Conservation (phyloP, 805 yeast genomes). For the Blastobotrys americana region DNA sequence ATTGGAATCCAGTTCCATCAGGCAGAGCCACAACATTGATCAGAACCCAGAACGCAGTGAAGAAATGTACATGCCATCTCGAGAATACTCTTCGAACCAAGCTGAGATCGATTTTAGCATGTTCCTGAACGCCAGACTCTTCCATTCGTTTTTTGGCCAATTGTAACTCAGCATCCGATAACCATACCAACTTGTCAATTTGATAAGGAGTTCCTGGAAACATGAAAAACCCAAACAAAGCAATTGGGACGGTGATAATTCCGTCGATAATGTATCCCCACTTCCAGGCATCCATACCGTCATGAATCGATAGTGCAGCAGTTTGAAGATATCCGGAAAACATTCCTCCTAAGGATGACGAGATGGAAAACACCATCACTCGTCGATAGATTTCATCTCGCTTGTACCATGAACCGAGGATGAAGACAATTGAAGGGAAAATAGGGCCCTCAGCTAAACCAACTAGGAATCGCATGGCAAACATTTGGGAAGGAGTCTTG, state of each 20-base stretch:
- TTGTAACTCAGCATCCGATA: slow-evolving; percentile 10
- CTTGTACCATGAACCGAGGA: slow-evolving; percentile 42
- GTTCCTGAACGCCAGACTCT: slow-evolving; percentile 23
- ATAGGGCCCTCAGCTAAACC: slow-evolving; percentile 41
- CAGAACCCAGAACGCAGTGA: slow-evolving; percentile 32
- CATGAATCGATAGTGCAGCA: slow-evolving; percentile 28
- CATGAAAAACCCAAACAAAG: slow-evolving; percentile 35
- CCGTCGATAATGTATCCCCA: slow-evolving; percentile 55
- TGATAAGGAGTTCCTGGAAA: slow-evolving; percentile 43
- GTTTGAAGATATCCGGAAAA: slow-evolving; percentile 40
- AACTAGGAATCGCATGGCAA: slow-evolving; percentile 37
- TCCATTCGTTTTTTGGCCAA: slow-evolving; percentile 29
- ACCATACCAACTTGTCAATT: background rate
- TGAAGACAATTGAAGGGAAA: slow-evolving; percentile 37
- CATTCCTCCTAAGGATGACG: slow-evolving; percentile 37
- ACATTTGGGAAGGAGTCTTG: slow-evolving; percentile 29
- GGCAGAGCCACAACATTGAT: slow-evolving; percentile 37
- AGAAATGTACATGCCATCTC: slow-evolving; percentile 31
- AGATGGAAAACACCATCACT: slow-evolving; percentile 36
- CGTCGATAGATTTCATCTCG: slow-evolving; percentile 39
- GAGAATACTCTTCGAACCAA: slow-evolving; percentile 23
- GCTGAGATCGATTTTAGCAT: slow-evolving; percentile 18
- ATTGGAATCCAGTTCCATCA: slow-evolving; percentile 36
- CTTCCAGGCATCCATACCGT: slow-evolving; percentile 32
- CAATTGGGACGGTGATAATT: slow-evolving; percentile 36